Percentiles rank a stretch among this genome's conserved stretches.
These are phyloP conservation scores for Lentinula detonsa DNA, from an alignment of 768 basidiomycete species.

Conservation along the genomic window DNA sequence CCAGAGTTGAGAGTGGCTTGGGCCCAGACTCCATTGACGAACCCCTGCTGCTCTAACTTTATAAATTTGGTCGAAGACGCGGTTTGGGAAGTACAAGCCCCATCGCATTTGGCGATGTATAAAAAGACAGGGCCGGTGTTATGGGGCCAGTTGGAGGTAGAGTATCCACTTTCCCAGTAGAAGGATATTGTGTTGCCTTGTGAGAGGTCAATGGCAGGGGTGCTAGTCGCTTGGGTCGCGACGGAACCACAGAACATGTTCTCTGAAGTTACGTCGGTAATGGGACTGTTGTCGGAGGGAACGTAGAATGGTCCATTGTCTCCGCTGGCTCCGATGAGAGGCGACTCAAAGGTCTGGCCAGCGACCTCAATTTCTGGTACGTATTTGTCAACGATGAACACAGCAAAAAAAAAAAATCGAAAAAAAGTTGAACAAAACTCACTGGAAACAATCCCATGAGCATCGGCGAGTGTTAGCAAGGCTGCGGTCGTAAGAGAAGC, in stretches of 20 bases:
- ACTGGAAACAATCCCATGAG: constrained; percentile 1
- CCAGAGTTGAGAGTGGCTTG: not conserved
- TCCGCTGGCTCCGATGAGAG: not conserved
- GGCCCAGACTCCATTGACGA: not conserved
- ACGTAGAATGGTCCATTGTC: constrained; percentile 3
- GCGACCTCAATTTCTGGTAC: not conserved
- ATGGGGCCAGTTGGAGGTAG: not conserved
- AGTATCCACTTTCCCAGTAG: constrained; percentile 2
- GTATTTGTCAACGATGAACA: no score
- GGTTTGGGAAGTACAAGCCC: not conserved
- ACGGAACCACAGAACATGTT: constrained; percentile 4
- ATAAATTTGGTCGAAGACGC: not conserved
- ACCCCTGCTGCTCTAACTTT: constrained; percentile 1
- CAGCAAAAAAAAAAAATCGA: not conserved
- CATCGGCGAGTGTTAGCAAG: not conserved
- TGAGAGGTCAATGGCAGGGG: not conserved
- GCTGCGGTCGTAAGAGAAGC: not conserved
- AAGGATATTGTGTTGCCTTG: not conserved
- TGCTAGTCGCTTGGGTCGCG: not conserved
- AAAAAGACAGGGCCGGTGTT: constrained; percentile 1
- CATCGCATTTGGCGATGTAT: constrained; percentile 2
- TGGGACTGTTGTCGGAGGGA: not conserved
- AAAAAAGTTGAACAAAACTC: not conserved
- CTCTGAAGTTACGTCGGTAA: not conserved
- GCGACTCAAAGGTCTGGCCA: constrained; percentile 1